These are phyloP conservation scores for Trapa incisa DNA, from an alignment of 345 rosid species.

Conservation along the genomic window DNA sequence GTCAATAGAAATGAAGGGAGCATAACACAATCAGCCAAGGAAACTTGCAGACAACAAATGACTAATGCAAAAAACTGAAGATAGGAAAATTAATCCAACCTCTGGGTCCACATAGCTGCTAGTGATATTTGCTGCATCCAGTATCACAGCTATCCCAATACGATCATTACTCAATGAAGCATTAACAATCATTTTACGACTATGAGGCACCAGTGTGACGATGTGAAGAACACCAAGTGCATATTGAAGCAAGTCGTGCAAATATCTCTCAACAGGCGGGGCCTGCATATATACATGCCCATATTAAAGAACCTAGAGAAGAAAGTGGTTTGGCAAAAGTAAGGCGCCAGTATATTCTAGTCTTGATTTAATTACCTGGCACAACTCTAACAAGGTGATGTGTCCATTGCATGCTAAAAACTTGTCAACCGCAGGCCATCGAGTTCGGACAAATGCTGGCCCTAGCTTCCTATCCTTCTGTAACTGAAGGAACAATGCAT, in stretches of 20 bases:
- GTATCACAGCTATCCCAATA: conserved; percentile 77
- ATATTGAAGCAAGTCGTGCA: conserved; percentile 93
- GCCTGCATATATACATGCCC: conserved; percentile 40
- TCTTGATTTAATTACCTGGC: conserved; percentile 51
- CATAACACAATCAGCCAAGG: neutral
- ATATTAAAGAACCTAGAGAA: conserved; percentile 2
- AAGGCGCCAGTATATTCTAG: neutral
- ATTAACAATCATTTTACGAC: conserved; percentile 82
- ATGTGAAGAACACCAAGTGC: conserved; percentile 96
- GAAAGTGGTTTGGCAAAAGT: neutral
- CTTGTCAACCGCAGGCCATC: conserved; percentile 76
- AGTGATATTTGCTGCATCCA: conserved; percentile 82
- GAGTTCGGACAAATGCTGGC: conserved; percentile 75
- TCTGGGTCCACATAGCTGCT: conserved; percentile 84
- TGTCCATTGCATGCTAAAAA: conserved; percentile 72
- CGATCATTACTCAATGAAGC: conserved; percentile 83
- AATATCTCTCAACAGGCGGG: conserved; percentile 88
- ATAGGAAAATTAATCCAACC: conserved; percentile 27
- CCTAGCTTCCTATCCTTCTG: conserved; percentile 96
- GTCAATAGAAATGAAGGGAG: neutral
- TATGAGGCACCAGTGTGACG: conserved; percentile 62
- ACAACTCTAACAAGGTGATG: conserved; percentile 78
- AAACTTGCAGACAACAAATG: neutral
- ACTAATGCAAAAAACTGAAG: neutral
- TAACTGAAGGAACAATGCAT: conserved; percentile 75